A percentile compares a stretch with the other conserved stretches of the same genome.
Conservation (phyloP, 1,284 basidiomycete genomes). For the Xerocomus amazonicus region DNA sequence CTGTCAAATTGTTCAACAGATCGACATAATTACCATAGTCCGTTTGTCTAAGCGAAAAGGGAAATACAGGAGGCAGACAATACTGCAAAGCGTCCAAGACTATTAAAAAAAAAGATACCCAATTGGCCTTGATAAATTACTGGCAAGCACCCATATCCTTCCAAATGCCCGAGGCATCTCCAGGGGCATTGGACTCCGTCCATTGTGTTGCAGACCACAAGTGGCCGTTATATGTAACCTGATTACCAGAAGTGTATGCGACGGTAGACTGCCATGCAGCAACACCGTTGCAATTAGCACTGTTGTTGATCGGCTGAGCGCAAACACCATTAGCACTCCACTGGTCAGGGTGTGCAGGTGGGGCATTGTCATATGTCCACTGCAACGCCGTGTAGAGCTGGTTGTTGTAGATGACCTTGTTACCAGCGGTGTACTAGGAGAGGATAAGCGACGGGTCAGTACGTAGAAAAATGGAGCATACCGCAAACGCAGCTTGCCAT, state of each 20-base stretch:
- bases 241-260: constrained; percentile 17
- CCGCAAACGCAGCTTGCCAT: constrained; percentile 27
- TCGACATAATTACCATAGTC: not conserved
- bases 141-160: constrained; percentile 21
- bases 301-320: constrained; percentile 21
- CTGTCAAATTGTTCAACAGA: no score
- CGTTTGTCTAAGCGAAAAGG: no score
- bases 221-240: constrained; percentile 13
- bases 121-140: not conserved
- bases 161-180: constrained; percentile 28
- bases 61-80: no score
- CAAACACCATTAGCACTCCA: constrained; percentile 17
- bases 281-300: constrained; percentile 20
- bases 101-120: not conserved
- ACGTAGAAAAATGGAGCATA: not conserved
- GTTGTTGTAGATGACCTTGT: constrained; percentile 19
- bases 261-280: constrained; percentile 12
- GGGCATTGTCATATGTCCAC: constrained; percentile 28
- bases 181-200: constrained; percentile 21
- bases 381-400: constrained; percentile 27
- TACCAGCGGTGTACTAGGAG: constrained; percentile 22
- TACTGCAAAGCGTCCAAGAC: no score
- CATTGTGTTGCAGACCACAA: constrained; percentile 29
- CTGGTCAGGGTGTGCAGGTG: constrained; percentile 16
- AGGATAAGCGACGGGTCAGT: not conserved